phyloP scores from a whole-genome alignment of 192 early-diverging fungal genomes.

The Podila horticola region DNA sequence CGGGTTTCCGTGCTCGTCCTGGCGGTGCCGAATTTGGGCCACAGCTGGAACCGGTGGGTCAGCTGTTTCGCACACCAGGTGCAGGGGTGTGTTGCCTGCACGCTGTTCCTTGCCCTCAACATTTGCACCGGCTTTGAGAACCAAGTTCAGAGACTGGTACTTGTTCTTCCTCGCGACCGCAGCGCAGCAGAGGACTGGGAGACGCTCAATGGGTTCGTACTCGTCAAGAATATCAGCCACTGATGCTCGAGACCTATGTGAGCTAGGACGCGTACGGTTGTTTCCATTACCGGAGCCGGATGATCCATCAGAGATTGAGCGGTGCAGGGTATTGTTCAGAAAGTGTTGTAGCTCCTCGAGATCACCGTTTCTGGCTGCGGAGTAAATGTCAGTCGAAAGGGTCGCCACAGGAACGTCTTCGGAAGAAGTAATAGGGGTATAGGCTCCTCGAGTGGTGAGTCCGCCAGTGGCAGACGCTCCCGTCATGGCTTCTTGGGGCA shows the following conservation, averaged over 20 bases:
- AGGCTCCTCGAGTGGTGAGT: constrained; percentile 13
- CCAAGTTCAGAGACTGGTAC: constrained; percentile 44
- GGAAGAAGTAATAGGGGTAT: constrained; percentile 33
- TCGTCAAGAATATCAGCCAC: constrained; percentile 22
- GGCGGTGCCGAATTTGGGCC: neutral
- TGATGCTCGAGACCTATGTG: neutral
- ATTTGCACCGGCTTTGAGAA: constrained; percentile 39
- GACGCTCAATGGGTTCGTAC: constrained; percentile 25
- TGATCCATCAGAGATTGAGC: constrained; percentile 8
- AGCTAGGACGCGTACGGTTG: neutral
- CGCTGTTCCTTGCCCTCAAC: constrained; percentile 38
- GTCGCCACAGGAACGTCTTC: constrained; percentile 22
- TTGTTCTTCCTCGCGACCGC: constrained; percentile 48
- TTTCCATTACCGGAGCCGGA: neutral
- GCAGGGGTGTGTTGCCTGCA: constrained; percentile 37
- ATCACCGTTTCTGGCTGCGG: constrained; percentile 40
- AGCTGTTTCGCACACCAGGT: constrained; percentile 42
- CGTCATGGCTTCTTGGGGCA: constrained; percentile 17
- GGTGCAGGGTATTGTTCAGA: constrained; percentile 16
- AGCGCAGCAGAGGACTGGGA: constrained; percentile 44
- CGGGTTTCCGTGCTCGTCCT: constrained; percentile 2
- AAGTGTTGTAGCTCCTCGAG: constrained; percentile 26
- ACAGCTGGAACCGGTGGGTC: constrained; percentile 15
- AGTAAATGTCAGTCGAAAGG: constrained; percentile 23
- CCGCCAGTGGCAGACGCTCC: constrained; percentile 8